Evolutionary conservation across 768 basidiomycete genomes (phyloP).

Genomic region (Thelephora ganbajun): DNA sequence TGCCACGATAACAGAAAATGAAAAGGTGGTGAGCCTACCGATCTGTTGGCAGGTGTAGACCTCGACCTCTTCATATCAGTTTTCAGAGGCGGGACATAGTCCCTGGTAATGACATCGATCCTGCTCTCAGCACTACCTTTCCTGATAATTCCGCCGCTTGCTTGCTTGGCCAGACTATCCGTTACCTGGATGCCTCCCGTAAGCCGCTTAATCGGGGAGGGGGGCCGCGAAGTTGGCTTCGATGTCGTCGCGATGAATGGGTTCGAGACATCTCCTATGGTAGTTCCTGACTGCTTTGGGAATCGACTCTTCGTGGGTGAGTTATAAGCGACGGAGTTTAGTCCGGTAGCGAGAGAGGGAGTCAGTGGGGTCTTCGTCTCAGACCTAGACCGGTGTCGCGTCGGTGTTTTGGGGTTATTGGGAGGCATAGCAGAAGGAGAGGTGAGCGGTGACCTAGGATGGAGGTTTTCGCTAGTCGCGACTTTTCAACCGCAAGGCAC

Average conservation of each 20-base stretch:
- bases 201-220: constrained; percentile 54
- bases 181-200: constrained; percentile 34
- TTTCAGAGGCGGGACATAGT: constrained; percentile 56
- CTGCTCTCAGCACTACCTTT: constrained; percentile 69
- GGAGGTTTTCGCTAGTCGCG: no score
- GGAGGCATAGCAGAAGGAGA: no score
- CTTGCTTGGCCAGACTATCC: constrained; percentile 46
- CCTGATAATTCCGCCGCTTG: constrained; percentile 53
- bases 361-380: constrained; percentile 36
- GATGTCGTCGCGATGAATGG: constrained; percentile 38
- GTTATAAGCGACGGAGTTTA: constrained; percentile 22
- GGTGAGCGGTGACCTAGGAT: no score
- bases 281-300: constrained; percentile 13
- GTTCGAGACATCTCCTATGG: constrained; percentile 34
- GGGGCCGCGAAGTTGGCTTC: constrained; percentile 25
- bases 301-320: constrained; percentile 18
- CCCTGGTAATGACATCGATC: constrained; percentile 61
- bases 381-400: constrained; percentile 32
- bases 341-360: constrained; percentile 25
- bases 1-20: not conserved
- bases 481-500: no score
- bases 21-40: not conserved
- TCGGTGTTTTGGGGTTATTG: constrained; percentile 28
- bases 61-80: constrained; percentile 56
- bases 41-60: constrained; percentile 48